Base-by-base conservation (phyloP, 352 stramenopile genomes). In the Phytophthora ramorum region DNA sequence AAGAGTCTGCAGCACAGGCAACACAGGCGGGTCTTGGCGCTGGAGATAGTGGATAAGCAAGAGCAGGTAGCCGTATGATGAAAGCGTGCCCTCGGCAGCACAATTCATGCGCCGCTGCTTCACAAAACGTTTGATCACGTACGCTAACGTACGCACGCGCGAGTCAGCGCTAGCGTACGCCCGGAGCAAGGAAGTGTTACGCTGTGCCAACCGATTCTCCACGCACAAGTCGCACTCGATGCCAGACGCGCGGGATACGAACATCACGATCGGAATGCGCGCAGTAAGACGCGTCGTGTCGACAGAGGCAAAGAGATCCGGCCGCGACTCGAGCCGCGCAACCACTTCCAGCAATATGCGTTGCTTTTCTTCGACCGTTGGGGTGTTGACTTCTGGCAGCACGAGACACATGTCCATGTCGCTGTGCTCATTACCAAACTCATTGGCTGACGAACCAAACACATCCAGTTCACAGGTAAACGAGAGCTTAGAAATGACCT, bases 191-290 rank as follows among this genome's bases (percentile, higher is more conserved):
- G 83, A 83, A 47, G 98, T 99, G 77, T 99, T 99, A 17, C 97
- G 85, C 65, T 99, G 85, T 1, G 98, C 97, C 14, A 99, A 78
- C 4, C 95, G 84, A 67, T 99, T 99, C 66, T 99, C 93, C 17
- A 99, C 91, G 35, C 85, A 93, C 43, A 95, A 65, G 50, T 95
- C 87, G 56, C 87, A 95, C 56, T 92, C 83, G 40, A 89, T 87
- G 2, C 83, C 79, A 16, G 74, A 81, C 12, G 78, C 67, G 0
- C 76, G 79, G 66, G 97, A 96, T 40, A 93, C 90, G 64, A 99
- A 99, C 81, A 98, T 98, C 24, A 99, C 81, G 59, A 99, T 98
- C 10, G 98, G 97, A 48, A 99, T 99, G 19, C 98, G 86, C 8
- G 97, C 97, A 8, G 95, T 98, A 16, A 98, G 72, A 0, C 97